phyloP scores from a whole-genome alignment of 2,329 filamentous ascomycete genomes.

The Ophiostoma himal-ulmi region DNA sequence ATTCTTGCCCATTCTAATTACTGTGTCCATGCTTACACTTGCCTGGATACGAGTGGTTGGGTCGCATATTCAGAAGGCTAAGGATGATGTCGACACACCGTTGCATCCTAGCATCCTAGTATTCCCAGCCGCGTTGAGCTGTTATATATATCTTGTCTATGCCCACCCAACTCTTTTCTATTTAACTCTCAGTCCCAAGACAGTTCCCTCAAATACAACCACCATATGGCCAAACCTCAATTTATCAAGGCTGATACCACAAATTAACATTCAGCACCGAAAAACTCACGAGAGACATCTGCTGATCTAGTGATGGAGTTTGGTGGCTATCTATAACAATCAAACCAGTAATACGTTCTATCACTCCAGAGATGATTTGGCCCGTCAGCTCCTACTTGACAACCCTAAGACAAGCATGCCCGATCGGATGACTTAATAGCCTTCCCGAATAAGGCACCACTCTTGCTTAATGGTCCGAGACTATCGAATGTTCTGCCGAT shows the following conservation, averaged over 20 bases:
- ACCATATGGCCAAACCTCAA: neutral
- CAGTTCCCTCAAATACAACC: neutral
- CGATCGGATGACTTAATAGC: conserved; percentile 4
- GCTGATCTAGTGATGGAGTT: neutral
- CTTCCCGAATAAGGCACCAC: conserved; percentile 3
- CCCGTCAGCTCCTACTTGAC: neutral
- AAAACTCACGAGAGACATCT: neutral
- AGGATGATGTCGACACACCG: neutral
- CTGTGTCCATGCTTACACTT: too few relatives aligned
- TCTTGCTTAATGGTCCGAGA: neutral
- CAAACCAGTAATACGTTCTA: neutral
- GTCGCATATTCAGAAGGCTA: neutral
- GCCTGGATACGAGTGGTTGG: neutral
- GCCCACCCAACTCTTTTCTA: neutral
- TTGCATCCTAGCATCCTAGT: neutral
- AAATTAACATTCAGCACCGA: neutral
- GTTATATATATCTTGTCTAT: neutral
- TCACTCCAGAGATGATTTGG: neutral
- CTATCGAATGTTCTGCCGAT: conserved; percentile 11
- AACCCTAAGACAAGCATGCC: neutral
- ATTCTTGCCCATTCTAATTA: neutral
- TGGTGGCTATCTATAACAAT: neutral
- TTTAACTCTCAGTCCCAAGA: neutral
- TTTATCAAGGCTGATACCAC: neutral
- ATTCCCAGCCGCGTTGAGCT: neutral